Percentiles rank a stretch among this genome's conserved stretches.
phyloP scores from a whole-genome alignment of 192 early-diverging fungal species.

The Lobosporangium transversale region DNA sequence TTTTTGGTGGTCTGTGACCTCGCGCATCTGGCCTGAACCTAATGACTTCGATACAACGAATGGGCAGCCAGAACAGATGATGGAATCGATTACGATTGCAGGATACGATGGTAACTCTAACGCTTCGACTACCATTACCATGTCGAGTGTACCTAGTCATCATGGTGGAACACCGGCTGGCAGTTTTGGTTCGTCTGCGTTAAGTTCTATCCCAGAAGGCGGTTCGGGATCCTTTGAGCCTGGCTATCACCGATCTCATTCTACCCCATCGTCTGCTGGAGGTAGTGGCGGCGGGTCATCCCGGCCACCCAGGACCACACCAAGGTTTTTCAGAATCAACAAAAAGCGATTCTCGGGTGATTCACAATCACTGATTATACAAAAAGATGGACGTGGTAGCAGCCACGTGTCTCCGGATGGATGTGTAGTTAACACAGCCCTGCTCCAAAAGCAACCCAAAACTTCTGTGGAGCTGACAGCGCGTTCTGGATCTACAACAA shows the following conservation, averaged over 20 bases:
- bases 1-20: constrained; percentile 37
- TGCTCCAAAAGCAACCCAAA: constrained; percentile 23
- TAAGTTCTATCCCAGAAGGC: constrained; percentile 33
- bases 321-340: constrained; percentile 43
- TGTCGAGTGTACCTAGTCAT: constrained; percentile 5
- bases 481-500: constrained; percentile 28
- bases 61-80: constrained; percentile 14
- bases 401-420: not conserved
- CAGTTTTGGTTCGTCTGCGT: constrained; percentile 25
- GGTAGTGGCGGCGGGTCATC: constrained; percentile 1
- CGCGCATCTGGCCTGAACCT: constrained; percentile 44
- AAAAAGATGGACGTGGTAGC: constrained; percentile 22
- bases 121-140: constrained; percentile 17
- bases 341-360: constrained; percentile 50
- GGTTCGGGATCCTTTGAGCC: constrained; percentile 14
- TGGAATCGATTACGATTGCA: constrained; percentile 36
- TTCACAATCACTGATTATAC: constrained; percentile 27
- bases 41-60: constrained; percentile 7
- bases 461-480: constrained; percentile 40
- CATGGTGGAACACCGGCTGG: constrained; percentile 34
- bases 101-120: constrained; percentile 36
- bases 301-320: constrained; percentile 23
- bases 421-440: constrained; percentile 25
- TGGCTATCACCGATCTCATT: constrained; percentile 28
- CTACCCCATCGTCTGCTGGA: constrained; percentile 1